Evolutionary conservation across 169 alveolate genomes (phyloP), one percentile per base, ranked within the genome.

Genomic region (Plasmodium gonderi): DNA sequence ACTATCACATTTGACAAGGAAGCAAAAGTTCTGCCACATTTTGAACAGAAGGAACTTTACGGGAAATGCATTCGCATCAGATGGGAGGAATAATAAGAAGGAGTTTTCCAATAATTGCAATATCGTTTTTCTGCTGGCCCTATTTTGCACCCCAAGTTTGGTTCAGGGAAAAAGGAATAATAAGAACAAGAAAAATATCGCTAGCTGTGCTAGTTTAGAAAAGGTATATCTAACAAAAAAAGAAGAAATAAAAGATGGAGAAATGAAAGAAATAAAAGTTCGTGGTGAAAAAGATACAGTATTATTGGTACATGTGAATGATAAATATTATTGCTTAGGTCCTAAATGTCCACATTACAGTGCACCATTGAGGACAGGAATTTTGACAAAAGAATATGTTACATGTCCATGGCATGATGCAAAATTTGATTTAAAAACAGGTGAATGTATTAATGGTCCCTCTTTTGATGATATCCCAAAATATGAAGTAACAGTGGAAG

Each of bases 321-420:
- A 95, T 26, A 81, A 69, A 4, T 91, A 93, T 83, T 85, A 95
- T 77, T 94, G 96, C 45, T 90, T 96, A 20, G 97, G 97, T 14
- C 94, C 96, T 9, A 91, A 95, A 42, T 95, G 97, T 75, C 97
- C 97, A 1, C 97, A 95, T 51, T 95, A 85, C 45, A 78, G 95
- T 42, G 97, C 97, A 8, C 93, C 96, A 3, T 94, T 95, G 36
- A 42, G 49, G 33, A 12, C 44, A 81, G 97, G 97, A 31, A 91
- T 87, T n/a, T 90, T 94, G 67, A 95, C 97, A 42, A 95, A 92
- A 69, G 95, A 94, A 38, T 87, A 69, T 64, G 80, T 95, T 33
- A 87, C 95, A 0, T 95, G 97, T 42, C 97, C 97, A 23, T 92
- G 97, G 97, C 97, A 95, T 90, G 95, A 95, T 68, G 97, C 97